A percentile compares a stretch with the other conserved stretches of the same genome.
Evolutionary conservation across 768 basidiomycete species (phyloP).

Genomic region (Kondoa subrosea): DNA sequence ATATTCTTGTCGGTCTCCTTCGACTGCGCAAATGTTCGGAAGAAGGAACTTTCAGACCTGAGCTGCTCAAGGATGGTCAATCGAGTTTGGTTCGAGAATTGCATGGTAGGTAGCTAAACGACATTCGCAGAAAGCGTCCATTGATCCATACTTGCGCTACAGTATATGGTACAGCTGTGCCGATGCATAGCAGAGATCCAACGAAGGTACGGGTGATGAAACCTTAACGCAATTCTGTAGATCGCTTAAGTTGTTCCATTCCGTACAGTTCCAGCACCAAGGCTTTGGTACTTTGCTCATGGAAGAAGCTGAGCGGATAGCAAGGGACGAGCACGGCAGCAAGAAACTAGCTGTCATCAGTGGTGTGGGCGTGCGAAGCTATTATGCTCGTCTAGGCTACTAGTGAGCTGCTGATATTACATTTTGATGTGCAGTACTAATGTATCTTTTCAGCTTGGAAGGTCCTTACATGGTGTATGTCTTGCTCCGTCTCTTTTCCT

Average conservation of each 20-base stretch:
- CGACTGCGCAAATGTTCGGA: conserved; percentile 88
- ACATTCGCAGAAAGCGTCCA: background rate
- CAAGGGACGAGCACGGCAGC: conserved; percentile 89
- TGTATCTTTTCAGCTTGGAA: conserved; percentile 43
- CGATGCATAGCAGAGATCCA: conserved; percentile 90
- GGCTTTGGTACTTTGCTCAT: conserved; percentile 93
- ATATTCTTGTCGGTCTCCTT: conserved; percentile 85
- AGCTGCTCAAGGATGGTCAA: conserved; percentile 55
- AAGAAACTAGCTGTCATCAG: conserved; percentile 94
- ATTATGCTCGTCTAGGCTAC: conserved; percentile 87
- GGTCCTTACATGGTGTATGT: conserved; percentile 96
- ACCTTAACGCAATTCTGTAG: conserved; percentile 31
- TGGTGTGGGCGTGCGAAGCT: conserved; percentile 90
- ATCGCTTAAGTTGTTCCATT: conserved; percentile 7
- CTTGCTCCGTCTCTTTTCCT: conserved; percentile 28
- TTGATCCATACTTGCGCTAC: background rate
- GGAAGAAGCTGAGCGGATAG: conserved; percentile 98
- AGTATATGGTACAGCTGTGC: conserved; percentile 94
- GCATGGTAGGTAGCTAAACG: conserved; percentile 41
- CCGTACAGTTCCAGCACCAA: conserved; percentile 34
- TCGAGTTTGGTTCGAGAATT: conserved; percentile 86
- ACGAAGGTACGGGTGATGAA: conserved; percentile 97
- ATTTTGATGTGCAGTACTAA: background rate
- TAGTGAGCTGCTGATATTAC: background rate
- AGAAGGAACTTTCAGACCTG: conserved; percentile 89